phyloP scores from a whole-genome alignment of 768 basidiomycete species.

The Boletellus ananas region DNA sequence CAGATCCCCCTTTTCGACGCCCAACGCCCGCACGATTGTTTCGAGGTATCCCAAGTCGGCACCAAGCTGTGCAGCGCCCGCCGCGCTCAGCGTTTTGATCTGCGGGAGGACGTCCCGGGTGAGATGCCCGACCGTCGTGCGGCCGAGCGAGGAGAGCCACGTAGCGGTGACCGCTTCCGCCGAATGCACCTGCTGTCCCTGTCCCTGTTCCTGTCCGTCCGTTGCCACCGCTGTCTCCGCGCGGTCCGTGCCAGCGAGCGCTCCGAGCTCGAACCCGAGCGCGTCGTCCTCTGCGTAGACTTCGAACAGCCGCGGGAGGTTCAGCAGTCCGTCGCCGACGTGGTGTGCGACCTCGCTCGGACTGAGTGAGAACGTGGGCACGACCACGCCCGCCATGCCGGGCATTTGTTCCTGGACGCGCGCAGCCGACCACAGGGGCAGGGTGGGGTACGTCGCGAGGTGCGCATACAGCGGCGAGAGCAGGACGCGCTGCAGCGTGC shows the following conservation, averaged over 20 bases:
- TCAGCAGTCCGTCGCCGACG: constrained; percentile 90
- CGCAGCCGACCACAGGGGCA: constrained; percentile 60
- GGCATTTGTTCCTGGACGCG: constrained; percentile 23
- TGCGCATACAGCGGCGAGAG: constrained; percentile 76
- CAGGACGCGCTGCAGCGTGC: constrained; percentile 76
- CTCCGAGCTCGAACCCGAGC: constrained; percentile 81
- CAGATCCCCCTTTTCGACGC: constrained; percentile 80
- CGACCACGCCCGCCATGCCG: constrained; percentile 42
- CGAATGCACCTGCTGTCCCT: constrained; percentile 30
- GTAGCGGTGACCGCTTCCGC: constrained; percentile 83
- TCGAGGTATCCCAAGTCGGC: constrained; percentile 87
- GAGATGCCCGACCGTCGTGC: constrained; percentile 71
- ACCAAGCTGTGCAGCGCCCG: constrained; percentile 78
- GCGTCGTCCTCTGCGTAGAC: constrained; percentile 92
- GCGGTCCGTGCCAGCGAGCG: constrained; percentile 66
- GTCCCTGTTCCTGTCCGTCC: neutral
- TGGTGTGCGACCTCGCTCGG: constrained; percentile 86
- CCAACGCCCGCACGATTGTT: constrained; percentile 86
- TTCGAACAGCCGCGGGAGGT: constrained; percentile 90
- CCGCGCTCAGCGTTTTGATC: constrained; percentile 56
- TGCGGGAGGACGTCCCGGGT: constrained; percentile 66
- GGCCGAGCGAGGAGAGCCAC: constrained; percentile 90
- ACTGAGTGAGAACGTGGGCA: constrained; percentile 91
- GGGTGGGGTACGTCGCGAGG: constrained; percentile 65
- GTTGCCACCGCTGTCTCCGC: constrained; percentile 22